Base-by-base conservation (phyloP, 805 yeast species). In the Myxozyma lipomycoides region DNA sequence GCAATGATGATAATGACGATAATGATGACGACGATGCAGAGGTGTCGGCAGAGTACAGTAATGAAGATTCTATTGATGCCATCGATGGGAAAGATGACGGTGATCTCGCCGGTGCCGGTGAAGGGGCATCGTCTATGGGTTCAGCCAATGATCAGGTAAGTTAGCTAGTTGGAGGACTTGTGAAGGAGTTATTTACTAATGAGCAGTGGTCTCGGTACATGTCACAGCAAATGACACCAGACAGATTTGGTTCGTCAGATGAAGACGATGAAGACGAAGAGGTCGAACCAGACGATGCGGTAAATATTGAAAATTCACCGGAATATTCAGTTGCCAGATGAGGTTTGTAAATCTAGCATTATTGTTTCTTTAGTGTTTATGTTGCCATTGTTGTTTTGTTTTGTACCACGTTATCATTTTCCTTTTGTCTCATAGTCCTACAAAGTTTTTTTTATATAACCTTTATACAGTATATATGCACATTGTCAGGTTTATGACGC, bases 171-270 rank as follows among this genome's bases (percentile, higher is more conserved):
- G 46, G 40, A n/a, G 15, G 18, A 10, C 12, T 22, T 40, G 10
- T 10, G 7, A 40, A 22, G 40, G 45, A 10, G 10, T 43, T 18
- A 39, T 22, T 10, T 22, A 43, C 40, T 25, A 17, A 34, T 19
- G n/a, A 7, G 12, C 36, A 52, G 48, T 55, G 59, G 59, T 43
- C 59, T n/a, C 52, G 83, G 52, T 86, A 85, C 64, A 82, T 86
- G 81, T 77, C 87, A 3, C 87, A 81, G 64, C 87, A 85, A 63
- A 75, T 86, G 66, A 76, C 83, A 15, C 75, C 72, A 48, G 79
- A 69, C 62, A 75, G 68, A 63, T 74, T 70, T 64, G 79, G 73
- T 42, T 75, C 76, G 9, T 74, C 79, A 21, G 82, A 78, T 53
- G 82, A 81, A 51, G 83, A 78, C 48, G 77, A 79, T 4, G 77